Evolutionary conservation across 208 protist genomes (phyloP), one percentile per base, ranked within the genome.

Genomic region (Trypanosoma rangeli): DNA sequence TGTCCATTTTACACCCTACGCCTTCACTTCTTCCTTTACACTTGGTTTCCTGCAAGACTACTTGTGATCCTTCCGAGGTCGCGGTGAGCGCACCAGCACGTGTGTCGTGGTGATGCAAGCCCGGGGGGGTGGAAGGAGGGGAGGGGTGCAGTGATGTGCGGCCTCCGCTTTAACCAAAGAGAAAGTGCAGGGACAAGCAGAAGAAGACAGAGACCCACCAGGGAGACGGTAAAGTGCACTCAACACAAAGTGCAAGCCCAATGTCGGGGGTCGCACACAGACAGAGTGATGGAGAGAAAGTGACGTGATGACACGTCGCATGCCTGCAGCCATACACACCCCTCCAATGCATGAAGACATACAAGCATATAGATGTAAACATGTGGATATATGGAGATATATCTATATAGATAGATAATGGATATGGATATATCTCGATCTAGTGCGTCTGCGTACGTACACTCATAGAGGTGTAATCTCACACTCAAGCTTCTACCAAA

Each of bases 1-100:
- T 94, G 28, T 96, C 86, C 87, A 94, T 93, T 37, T 20, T 58
- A 0, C 26, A 0, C 12, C 54, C 15, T 20, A 35, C 26, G 35
- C 54, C n/a, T 13, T 24, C 12, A 31, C 20, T 9, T 22, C 3
- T 3, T 50, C 1, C 2, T 2, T 37, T 37, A 2, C 33, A 2
- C 33, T 37, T 7, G 33, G 4, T 37, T 37, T 37, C 33, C 33
- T 37, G 33, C 7, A 7, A 37, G 7, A 37, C 33, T 37, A 37
- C 33, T 7, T 7, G 33, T 7, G 33, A 9, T 7, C 33, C 33
- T 37, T 2, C 42, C 12, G 42, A 5, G 42, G 42, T 46, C 15
- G 13, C 15, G 8, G 15, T 46, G 15, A 5, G 13, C 42, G 15
- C 42, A 16, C 42, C 42, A 46, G 1, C 15, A 3, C 13, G 42